These are phyloP conservation scores for Heliocybe sulcata DNA, from an alignment of 1,284 basidiomycete species.

Conservation along the genomic window DNA sequence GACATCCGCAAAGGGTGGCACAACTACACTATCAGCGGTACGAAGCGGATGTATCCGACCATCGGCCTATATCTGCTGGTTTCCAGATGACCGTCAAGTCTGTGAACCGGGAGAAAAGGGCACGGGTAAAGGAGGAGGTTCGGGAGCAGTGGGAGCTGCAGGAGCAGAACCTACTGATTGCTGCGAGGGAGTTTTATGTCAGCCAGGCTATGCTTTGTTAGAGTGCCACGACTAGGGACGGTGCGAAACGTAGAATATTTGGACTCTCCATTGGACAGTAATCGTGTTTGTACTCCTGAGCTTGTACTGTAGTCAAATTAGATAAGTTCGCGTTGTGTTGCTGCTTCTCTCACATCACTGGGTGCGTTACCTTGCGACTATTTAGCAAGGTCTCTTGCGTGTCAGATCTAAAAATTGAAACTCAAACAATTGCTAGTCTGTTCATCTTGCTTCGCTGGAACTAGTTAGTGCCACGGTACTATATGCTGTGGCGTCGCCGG, in stretches of 20 bases:
- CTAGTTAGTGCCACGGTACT: no score
- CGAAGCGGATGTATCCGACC: slow-evolving; percentile 81
- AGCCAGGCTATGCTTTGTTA: slow-evolving; percentile 19
- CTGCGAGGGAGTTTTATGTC: slow-evolving; percentile 47
- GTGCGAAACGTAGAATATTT: neutral
- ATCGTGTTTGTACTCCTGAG: neutral
- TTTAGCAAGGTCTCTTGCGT: no score
- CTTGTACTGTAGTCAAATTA: neutral
- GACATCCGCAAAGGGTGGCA: slow-evolving; percentile 47
- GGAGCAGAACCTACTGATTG: slow-evolving; percentile 45
- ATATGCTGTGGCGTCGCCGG: no score
- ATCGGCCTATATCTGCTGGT: slow-evolving; percentile 79
- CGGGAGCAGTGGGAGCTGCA: slow-evolving; percentile 51
- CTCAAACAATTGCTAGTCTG: no score
- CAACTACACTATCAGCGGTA: slow-evolving; percentile 70
- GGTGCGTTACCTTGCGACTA: no score
- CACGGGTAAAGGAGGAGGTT: slow-evolving; percentile 45
- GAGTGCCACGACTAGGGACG: neutral
- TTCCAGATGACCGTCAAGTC: slow-evolving; percentile 71
- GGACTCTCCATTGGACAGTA: neutral
- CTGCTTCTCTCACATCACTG: no score
- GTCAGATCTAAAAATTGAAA: no score
- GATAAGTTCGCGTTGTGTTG: neutral
- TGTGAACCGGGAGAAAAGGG: slow-evolving; percentile 52
- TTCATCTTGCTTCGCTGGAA: no score